These are phyloP conservation scores for Scheffersomyces stipitis DNA, from an alignment of 805 yeast species.

Conservation along the genomic window DNA sequence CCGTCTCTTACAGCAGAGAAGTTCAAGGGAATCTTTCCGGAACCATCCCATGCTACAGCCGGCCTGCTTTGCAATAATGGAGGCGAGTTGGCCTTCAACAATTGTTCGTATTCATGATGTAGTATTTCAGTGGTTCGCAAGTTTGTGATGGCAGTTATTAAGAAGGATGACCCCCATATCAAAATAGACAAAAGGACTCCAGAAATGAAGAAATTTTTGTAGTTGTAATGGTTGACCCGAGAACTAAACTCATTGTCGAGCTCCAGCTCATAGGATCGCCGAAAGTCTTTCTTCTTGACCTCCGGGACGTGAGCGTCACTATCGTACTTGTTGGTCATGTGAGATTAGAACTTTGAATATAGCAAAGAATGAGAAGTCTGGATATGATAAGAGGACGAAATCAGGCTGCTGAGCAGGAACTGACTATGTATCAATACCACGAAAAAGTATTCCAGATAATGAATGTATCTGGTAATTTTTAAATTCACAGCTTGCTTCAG, in stretches of 20 bases:
- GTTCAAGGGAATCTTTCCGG: slow-evolving; percentile 27
- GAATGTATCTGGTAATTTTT: no score
- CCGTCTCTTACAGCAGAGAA: slow-evolving; percentile 47
- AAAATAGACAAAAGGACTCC: slow-evolving; percentile 26
- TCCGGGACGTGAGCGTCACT: no score
- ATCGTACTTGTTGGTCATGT: no score
- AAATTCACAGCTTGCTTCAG: no score
- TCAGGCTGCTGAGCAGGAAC: no score
- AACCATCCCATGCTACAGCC: slow-evolving; percentile 4
- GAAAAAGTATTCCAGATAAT: no score
- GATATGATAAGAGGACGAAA: no score
- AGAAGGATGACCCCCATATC: slow-evolving; percentile 38
- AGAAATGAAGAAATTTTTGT: slow-evolving; percentile 7
- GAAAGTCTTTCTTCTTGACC: no score
- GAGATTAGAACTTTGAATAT: no score
- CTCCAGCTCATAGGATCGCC: slow-evolving; percentile 5
- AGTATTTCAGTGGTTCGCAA: slow-evolving; percentile 9
- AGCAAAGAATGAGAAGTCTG: no score
- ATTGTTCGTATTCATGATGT: slow-evolving; percentile 2
- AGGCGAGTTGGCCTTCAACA: slow-evolving; percentile 1
- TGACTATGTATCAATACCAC: no score
- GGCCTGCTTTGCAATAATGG: slow-evolving; percentile 2
- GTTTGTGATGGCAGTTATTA: slow-evolving; percentile 20
- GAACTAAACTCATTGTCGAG: background rate
- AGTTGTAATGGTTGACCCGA: slow-evolving; percentile 2